Conservation (phyloP, 2,329 filamentous ascomycete genomes). For the Graphium sp. region DNA sequence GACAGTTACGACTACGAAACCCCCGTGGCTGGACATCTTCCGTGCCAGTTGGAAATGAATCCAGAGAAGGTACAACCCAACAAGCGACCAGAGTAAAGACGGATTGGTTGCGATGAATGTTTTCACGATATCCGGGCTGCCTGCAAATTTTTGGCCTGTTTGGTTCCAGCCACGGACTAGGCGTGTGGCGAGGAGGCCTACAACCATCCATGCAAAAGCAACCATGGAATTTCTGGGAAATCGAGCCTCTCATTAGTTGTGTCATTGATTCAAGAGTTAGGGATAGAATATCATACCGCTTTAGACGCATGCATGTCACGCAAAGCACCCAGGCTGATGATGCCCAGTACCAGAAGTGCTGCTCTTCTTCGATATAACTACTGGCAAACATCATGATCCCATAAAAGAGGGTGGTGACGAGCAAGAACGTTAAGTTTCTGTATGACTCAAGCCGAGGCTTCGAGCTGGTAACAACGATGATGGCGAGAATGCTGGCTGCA, state of each 20-base stretch:
- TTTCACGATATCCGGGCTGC: constrained; percentile 74
- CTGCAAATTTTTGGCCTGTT: constrained; percentile 89
- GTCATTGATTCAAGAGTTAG: not conserved
- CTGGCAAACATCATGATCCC: constrained; percentile 92
- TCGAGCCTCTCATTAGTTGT: not conserved
- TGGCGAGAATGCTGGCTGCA: constrained; percentile 20
- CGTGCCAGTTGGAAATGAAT: constrained; percentile 28
- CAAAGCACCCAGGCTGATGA: constrained; percentile 51
- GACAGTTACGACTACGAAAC: constrained; percentile 16
- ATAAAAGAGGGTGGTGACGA: constrained; percentile 43
- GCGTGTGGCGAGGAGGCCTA: constrained; percentile 45
- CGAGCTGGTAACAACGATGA: constrained; percentile 10
- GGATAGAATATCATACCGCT: constrained; percentile 13
- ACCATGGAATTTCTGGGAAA: no score
- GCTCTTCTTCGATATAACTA: constrained; percentile 95
- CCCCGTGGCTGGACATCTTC: constrained; percentile 6
- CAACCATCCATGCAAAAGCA: constrained; percentile 12
- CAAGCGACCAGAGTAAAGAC: constrained; percentile 55
- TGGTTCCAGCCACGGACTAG: constrained; percentile 79
- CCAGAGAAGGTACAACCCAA: constrained; percentile 52
- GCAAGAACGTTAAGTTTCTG: no score
- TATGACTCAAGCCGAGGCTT: not conserved
- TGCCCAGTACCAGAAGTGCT: constrained; percentile 96
- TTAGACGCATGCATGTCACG: constrained; percentile 29
- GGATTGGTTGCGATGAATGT: constrained; percentile 48